Conservation (phyloP, 495 filamentous ascomycete species). For the Evernia prunastri region DNA sequence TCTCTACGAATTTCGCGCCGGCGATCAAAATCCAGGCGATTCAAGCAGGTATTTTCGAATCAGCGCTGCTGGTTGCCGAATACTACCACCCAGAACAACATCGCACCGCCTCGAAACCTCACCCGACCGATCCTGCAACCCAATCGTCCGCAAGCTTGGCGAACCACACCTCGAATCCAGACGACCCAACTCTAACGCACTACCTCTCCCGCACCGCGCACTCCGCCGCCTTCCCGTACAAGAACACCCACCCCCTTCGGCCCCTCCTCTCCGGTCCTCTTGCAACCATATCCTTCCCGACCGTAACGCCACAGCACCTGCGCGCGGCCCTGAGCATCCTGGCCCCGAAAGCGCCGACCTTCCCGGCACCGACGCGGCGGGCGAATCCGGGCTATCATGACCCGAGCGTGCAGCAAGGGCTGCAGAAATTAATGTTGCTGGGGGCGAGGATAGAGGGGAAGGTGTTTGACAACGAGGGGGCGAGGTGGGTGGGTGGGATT, state of each 20-base stretch:
- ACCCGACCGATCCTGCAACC: conserved; percentile 29
- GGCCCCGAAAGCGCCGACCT: conserved; percentile 58
- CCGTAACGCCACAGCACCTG: conserved; percentile 74
- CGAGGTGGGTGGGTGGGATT: conserved; percentile 81
- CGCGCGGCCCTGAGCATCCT: conserved; percentile 71
- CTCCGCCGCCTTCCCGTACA: conserved; percentile 47
- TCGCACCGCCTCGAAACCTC: conserved; percentile 11
- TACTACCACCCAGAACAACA: conserved; percentile 60
- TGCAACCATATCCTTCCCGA: conserved; percentile 71
- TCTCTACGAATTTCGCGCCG: conserved; percentile 42
- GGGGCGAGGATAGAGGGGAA: conserved; percentile 76
- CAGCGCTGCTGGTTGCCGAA: conserved; percentile 77
- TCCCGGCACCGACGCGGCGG: conserved; percentile 68
- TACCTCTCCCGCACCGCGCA: conserved; percentile 67
- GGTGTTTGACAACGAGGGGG: conserved; percentile 73
- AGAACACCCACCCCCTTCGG: conserved; percentile 57
- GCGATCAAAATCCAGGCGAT: conserved; percentile 71
- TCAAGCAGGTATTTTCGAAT: conserved; percentile 80
- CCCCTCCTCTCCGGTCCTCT: conserved; percentile 76
- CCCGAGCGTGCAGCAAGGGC: conserved; percentile 60
- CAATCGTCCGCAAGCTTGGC: conserved; percentile 30
- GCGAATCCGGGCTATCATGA: conserved; percentile 78
- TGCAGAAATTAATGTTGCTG: conserved; percentile 80
- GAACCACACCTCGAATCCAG: conserved; percentile 21
- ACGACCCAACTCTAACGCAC: conserved; percentile 56